Conservation (phyloP, 1,284 basidiomycete species). For the Ganoderma lingzhi region DNA sequence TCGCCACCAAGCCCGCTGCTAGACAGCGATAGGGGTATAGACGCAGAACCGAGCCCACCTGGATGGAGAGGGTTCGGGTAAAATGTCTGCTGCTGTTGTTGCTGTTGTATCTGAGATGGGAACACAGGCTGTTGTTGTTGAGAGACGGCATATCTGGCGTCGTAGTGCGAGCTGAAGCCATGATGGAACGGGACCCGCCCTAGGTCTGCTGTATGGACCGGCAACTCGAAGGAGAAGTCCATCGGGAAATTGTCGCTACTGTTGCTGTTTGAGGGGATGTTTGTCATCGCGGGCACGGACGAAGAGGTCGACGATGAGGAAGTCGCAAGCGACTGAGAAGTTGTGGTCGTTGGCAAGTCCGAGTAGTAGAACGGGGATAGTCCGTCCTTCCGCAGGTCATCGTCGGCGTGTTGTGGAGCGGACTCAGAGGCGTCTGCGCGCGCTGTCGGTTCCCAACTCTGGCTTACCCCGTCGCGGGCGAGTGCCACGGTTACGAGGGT, state of each 20-base stretch:
- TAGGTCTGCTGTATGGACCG: conserved; percentile 27
- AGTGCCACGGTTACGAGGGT: background rate
- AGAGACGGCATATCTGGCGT: background rate
- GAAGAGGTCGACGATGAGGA: background rate
- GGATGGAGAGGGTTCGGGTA: background rate
- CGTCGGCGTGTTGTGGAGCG: background rate
- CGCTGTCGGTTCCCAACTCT: background rate
- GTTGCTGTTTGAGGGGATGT: background rate
- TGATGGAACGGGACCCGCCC: conserved; percentile 27
- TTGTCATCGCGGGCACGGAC: background rate
- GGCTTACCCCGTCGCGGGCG: background rate
- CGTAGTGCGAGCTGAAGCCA: conserved; percentile 22
- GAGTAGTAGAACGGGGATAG: background rate
- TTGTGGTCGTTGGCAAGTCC: background rate
- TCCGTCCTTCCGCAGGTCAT: background rate
- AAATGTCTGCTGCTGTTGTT: background rate
- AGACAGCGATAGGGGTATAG: background rate
- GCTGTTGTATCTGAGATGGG: background rate
- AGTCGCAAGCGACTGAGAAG: background rate
- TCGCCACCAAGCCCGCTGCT: background rate
- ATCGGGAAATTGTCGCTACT: background rate
- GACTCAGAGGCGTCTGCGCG: background rate
- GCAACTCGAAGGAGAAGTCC: conserved; percentile 22
- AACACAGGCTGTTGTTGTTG: background rate
- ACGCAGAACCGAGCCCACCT: too few relatives aligned